phyloP scores from a whole-genome alignment of 805 yeast species.

The Blastobotrys robertii region DNA sequence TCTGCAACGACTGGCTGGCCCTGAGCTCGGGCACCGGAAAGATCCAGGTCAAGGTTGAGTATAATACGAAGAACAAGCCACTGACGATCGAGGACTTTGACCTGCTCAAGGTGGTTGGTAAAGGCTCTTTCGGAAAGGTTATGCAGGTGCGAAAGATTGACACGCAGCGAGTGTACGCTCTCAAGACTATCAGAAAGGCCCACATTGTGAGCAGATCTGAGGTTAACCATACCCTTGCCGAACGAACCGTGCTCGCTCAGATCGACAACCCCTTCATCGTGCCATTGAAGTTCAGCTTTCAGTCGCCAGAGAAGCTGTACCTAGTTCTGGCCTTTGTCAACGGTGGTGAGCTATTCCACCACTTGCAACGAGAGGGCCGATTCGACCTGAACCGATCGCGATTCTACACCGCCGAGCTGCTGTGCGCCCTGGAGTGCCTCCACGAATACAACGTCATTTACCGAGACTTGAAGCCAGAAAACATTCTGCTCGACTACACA shows the following conservation, averaged over 20 bases:
- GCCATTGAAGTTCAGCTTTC: conserved; percentile 92
- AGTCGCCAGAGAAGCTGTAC: conserved; percentile 90
- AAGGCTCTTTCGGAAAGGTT: conserved; percentile 97
- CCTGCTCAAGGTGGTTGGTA: conserved; percentile 87
- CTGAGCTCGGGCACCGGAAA: conserved; percentile 24
- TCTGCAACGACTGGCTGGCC: conserved; percentile 14
- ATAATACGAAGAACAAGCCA: conserved; percentile 55
- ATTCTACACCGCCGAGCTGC: conserved; percentile 87
- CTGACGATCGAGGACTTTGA: conserved; percentile 87
- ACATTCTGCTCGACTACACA: conserved; percentile 85
- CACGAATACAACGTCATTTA: conserved; percentile 90
- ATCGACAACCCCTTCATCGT: conserved; percentile 93
- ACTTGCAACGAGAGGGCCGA: conserved; percentile 81
- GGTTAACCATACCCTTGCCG: conserved; percentile 93
- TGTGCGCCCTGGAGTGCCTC: conserved; percentile 85
- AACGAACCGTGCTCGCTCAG: conserved; percentile 87
- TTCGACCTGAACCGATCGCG: conserved; percentile 84
- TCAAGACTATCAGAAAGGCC: conserved; percentile 87
- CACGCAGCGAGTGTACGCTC: conserved; percentile 87
- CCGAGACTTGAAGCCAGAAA: conserved; percentile 93
- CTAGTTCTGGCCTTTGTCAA: conserved; percentile 86
- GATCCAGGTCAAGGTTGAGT: conserved; percentile 50
- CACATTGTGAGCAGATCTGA: conserved; percentile 91
- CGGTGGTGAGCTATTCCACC: conserved; percentile 95
- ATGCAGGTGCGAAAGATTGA: conserved; percentile 97